Evolutionary conservation across 2,329 filamentous ascomycete species (phyloP), one percentile per base, ranked within the genome.

Genomic region (Balansia obtecta): DNA sequence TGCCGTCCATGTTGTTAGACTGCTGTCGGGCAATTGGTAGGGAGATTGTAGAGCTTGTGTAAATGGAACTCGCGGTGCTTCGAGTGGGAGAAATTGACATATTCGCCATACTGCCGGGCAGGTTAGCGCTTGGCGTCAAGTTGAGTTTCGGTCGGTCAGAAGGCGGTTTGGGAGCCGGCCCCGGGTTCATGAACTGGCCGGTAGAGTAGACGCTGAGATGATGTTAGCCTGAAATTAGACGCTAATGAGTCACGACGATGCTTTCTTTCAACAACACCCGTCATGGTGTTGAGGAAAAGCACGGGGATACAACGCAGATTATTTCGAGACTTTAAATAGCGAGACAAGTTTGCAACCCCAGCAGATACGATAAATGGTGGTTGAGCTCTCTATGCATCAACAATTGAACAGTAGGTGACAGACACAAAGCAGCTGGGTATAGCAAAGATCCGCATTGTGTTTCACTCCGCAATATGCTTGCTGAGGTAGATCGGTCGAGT

Each of bases 131-230:
- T 54, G 84, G 89, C 41, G 86, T 88, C 53, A 94, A 76, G 60
- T 83, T 83, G 58, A 95, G 80, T 63, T 87, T 84, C 54, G 89
- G 87, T 61, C 87, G 82, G 63, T 93, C 87, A 53, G 79, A 83
- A 18, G 91, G 93, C 54, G 93, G 91, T 61, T 86, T 85, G 57
- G 93, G 93, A 58, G 93, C 91, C 60, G 93, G 91, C 57, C 93
- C 89, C 55, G 93, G 89, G 68, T 97, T 97, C 86, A 97, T 94
- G 72, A 97, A 97, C 67, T 82, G 79, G 60, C 75, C 78, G 56
- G 73, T 71, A 41, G 76, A 70, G 63, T 82, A 83, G 59, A 76
- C 68, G 63, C 77, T 82, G 61, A 33, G 22, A 48, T 38, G 9
- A 33, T 45, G 44, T 50, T 44, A 60, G 57, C 43, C 37, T 30